These are phyloP conservation scores for Pseudopyricularia javanii DNA, from an alignment of 2,329 filamentous ascomycete genomes.

Conservation along the genomic window DNA sequence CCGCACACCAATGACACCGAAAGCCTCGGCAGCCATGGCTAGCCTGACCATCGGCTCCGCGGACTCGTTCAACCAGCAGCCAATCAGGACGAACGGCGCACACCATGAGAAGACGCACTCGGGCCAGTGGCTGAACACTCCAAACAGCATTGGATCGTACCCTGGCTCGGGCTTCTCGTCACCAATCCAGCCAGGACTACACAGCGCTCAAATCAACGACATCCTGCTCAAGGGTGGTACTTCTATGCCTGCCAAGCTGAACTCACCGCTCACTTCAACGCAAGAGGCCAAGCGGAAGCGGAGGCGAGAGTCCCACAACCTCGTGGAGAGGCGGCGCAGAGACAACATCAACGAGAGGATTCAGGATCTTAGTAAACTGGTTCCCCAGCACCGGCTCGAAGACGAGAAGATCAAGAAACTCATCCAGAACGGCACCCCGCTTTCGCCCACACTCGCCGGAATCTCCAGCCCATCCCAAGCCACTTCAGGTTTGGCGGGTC, in stretches of 20 bases:
- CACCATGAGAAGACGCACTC: constrained; percentile 72
- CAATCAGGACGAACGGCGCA: constrained; percentile 57
- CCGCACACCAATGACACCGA: constrained; percentile 73
- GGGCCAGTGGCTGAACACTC: constrained; percentile 83
- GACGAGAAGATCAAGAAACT: constrained; percentile 96
- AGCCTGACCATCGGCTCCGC: constrained; percentile 55
- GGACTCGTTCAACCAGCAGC: constrained; percentile 65
- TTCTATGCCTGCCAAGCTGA: constrained; percentile 81
- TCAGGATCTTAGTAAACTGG: constrained; percentile 86
- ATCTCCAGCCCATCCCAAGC: constrained; percentile 60
- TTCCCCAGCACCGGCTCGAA: constrained; percentile 83
- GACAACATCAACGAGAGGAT: constrained; percentile 99
- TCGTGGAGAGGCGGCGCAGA: constrained; percentile 84
- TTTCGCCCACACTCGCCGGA: constrained; percentile 70
- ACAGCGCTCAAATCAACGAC: constrained; percentile 71
- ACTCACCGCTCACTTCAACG: constrained; percentile 43
- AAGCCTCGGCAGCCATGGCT: constrained; percentile 60
- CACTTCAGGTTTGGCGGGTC: constrained; percentile 78
- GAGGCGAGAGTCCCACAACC: constrained; percentile 86
- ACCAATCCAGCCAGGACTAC: constrained; percentile 55
- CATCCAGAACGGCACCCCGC: constrained; percentile 78
- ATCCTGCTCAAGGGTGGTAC: constrained; percentile 79
- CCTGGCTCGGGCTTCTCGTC: constrained; percentile 84
- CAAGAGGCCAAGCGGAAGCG: constrained; percentile 91
- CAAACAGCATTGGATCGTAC: constrained; percentile 73